Evolutionary conservation across 1,284 basidiomycete genomes (phyloP).

Genomic region (Vanrija sp.): DNA sequence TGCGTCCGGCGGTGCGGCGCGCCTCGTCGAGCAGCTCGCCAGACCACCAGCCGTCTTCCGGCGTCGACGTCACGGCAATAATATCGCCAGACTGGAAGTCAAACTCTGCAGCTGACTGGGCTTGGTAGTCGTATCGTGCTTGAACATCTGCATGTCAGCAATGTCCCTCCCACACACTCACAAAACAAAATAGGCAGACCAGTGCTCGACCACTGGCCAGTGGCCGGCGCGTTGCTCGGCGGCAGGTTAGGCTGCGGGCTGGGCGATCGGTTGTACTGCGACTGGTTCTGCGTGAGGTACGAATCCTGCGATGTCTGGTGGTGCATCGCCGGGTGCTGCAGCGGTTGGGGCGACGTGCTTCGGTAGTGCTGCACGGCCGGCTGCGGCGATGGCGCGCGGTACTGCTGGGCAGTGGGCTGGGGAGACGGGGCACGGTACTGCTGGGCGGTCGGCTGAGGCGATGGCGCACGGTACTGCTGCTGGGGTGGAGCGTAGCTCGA

Average conservation of each 20-base stretch:
- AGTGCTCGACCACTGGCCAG: slow-evolving; percentile 47
- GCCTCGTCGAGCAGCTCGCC: slow-evolving; percentile 71
- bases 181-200: slow-evolving; percentile 48
- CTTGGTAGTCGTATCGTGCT: slow-evolving; percentile 86
- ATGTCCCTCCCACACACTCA: slow-evolving; percentile 20
- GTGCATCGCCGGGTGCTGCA: slow-evolving; percentile 13
- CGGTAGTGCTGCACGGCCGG: slow-evolving; percentile 10
- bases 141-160: slow-evolving; percentile 56
- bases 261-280: slow-evolving; percentile 14
- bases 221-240: slow-evolving; percentile 41
- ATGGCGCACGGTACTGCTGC: slow-evolving; percentile 9
- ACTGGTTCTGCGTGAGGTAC: not conserved
- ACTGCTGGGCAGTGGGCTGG: slow-evolving; percentile 21
- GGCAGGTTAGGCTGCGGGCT: slow-evolving; percentile 42
- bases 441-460: not conserved
- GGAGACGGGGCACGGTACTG: slow-evolving; percentile 3
- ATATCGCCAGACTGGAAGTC: slow-evolving; percentile 88
- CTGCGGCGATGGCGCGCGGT: slow-evolving; percentile 14
- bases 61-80: slow-evolving; percentile 85
- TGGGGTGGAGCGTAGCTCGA: not conserved
- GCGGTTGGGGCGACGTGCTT: slow-evolving; percentile 10
- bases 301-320: slow-evolving; percentile 2
- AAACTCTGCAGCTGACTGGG: slow-evolving; percentile 61
- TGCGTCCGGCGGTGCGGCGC: slow-evolving; percentile 68
- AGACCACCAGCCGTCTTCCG: slow-evolving; percentile 93